A percentile compares a stretch with the other conserved stretches of the same genome.
These are phyloP conservation scores for Stylosanthes scabra DNA, from an alignment of 331 rosid species.

Conservation along the genomic window DNA sequence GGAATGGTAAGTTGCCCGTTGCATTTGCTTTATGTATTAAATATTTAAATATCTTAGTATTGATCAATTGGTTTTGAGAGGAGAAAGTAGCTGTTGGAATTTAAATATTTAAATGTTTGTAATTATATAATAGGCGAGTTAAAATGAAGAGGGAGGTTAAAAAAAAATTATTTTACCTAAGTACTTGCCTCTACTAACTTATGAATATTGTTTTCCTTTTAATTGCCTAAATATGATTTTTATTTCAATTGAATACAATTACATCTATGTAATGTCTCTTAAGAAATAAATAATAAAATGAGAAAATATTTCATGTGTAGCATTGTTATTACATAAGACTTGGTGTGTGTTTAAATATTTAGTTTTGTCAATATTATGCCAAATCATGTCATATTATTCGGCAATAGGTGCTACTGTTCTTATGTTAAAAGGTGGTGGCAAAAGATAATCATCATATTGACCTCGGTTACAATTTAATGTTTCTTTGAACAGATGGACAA, in stretches of 20 bases:
- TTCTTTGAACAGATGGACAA: no score
- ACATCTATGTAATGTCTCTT: neutral
- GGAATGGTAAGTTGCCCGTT: conserved; percentile 75
- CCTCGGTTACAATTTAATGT: conserved; percentile 26
- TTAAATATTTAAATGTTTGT: conserved; percentile 31
- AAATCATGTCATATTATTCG: neutral
- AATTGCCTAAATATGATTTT: conserved; percentile 22
- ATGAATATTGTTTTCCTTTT: conserved; percentile 10
- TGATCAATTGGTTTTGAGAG: conserved; percentile 19
- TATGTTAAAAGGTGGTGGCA: conserved; percentile 10
- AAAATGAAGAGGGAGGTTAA: neutral
- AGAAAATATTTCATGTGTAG: conserved; percentile 6
- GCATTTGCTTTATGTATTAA: conserved; percentile 14
- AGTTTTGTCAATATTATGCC: conserved; percentile 1
- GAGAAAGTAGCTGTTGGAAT: conserved; percentile 30
- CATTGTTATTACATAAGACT: neutral
- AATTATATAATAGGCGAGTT: conserved; percentile 1
- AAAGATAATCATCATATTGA: conserved; percentile 29
- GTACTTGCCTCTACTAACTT: conserved; percentile 9
- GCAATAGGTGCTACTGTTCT: neutral
- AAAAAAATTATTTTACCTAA: neutral
- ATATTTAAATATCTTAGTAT: conserved; percentile 17
- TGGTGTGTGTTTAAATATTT: conserved; percentile 6
- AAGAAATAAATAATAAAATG: neutral
- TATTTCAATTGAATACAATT: conserved; percentile 9